Base-by-base conservation (phyloP, 805 yeast genomes). In the Isabelozyma pseudorhagii region DNA sequence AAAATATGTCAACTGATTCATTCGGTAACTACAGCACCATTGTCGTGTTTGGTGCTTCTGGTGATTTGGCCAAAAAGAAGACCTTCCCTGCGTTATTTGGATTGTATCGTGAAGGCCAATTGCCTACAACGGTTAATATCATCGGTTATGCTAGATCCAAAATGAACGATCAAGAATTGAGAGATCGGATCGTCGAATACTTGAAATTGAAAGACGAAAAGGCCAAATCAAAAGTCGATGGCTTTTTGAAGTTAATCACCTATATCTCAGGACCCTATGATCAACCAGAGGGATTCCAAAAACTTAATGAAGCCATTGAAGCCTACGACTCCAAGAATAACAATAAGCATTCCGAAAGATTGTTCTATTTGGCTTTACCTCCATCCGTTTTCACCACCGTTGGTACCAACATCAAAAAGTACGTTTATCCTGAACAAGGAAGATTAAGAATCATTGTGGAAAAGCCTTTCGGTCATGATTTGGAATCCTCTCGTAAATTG, bases 401-500 rank as follows among this genome's bases (percentile, higher is more conserved):
- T 43, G 89, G 94, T 45, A 69, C 75, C 44, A 82, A 87, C 53
- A 73, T 94, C 63, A 90, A 87, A 72, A 72, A 81, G 58, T 68
- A 80, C 61, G 81, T 82, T 56, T 88, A 91, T 68, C 83, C 86
- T 38, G 27, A 28, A 13, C 65, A 69, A 38, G 97, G 96, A 47
- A 63, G 78, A 48, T 55, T 90, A 38, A 82, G 97, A 68, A 74
- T 94, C 57, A 89, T 94, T 62, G 89, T 94, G 48, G 99, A 94
- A 74, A 94, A 94, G 77, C 99, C 99, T 39, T 94, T 94, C 65
- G 99, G 99, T 54, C 94, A 83, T 67, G 98, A 94, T 68, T 80
- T 94, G 60, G 80, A 78, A 52, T 78, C 90, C 47, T 83, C 96
- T 4, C 81, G 89, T 61, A 85, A 82, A 59, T 76, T 94, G 64